Evolutionary conservation across 139 green algal genomes (phyloP).

Genomic region (Chlorella sorokiniana): DNA sequence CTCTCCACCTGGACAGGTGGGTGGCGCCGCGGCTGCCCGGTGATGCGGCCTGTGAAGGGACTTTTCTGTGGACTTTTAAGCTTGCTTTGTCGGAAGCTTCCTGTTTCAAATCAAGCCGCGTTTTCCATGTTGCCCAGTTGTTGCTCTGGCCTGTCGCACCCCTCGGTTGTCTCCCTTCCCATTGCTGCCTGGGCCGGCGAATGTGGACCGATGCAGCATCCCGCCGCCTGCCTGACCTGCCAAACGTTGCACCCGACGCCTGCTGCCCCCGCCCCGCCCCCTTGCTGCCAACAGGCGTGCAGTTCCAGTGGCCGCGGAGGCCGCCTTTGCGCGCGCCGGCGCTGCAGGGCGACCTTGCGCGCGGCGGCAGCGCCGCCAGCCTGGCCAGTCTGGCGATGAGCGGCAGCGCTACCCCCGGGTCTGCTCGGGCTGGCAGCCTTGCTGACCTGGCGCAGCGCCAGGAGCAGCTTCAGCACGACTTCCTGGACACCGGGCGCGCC

Average conservation of each 20-base stretch:
- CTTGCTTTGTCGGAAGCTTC: too few species aligned
- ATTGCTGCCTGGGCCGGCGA: too few species aligned
- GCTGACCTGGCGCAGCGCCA: constrained; percentile 5
- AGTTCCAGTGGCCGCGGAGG: constrained; percentile 20
- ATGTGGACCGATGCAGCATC: too few species aligned
- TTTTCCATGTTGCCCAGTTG: too few species aligned
- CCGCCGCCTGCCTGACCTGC: too few species aligned
- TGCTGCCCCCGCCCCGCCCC: neutral
- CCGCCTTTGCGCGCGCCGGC: neutral
- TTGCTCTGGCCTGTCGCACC: too few species aligned
- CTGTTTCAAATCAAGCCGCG: too few species aligned
- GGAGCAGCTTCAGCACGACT: neutral
- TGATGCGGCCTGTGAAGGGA: neutral
- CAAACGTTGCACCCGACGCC: too few species aligned
- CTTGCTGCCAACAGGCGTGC: neutral
- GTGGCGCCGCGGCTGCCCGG: neutral
- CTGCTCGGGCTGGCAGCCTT: neutral
- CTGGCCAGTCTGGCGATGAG: neutral
- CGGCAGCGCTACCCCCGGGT: neutral
- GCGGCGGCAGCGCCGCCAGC: neutral
- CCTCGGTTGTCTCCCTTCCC: too few species aligned
- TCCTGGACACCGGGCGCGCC: neutral
- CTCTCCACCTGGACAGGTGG: constrained; percentile 21
- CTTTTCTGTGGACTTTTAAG: neutral
- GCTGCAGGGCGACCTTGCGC: neutral